phyloP scores from a whole-genome alignment of 108 stramenopile species.

The Cyclotella distinguenda region DNA sequence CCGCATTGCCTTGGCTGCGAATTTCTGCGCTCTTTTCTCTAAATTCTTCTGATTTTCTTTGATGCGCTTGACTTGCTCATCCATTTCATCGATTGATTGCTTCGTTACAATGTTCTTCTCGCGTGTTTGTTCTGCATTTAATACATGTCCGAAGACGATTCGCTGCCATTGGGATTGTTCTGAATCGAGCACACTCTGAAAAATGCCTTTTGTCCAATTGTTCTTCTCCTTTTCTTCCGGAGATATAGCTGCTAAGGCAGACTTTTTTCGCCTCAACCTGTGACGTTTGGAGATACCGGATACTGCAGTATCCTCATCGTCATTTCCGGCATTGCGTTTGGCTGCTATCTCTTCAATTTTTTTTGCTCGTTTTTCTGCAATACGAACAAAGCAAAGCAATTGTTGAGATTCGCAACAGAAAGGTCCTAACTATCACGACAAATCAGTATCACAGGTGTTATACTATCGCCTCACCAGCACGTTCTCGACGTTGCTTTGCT shows the following conservation, averaged over 20 bases:
- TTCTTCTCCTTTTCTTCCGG: slow-evolving; percentile 37
- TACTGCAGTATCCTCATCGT: slow-evolving; percentile 43
- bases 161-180: slow-evolving; percentile 37
- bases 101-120: slow-evolving; percentile 26
- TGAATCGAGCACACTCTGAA: slow-evolving; percentile 30
- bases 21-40: slow-evolving; percentile 36
- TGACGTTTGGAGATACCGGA: slow-evolving; percentile 47
- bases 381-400: neutral
- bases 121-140: slow-evolving; percentile 35
- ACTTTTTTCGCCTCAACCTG: slow-evolving; percentile 46
- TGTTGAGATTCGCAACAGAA: neutral
- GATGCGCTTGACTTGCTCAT: slow-evolving; percentile 25
- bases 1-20: slow-evolving; percentile 39
- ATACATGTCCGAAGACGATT: slow-evolving; percentile 28
- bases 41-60: slow-evolving; percentile 32
- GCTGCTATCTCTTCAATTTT: slow-evolving; percentile 47
- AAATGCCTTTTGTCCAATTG: slow-evolving; percentile 38
- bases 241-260: slow-evolving; percentile 39
- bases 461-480: slow-evolving; percentile 14
- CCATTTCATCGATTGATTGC: slow-evolving; percentile 26
- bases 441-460: neutral
- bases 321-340: slow-evolving; percentile 25
- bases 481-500: slow-evolving; percentile 27
- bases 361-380: slow-evolving; percentile 36
- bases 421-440: neutral